Evolutionary conservation across 108 stramenopile species (phyloP), one percentile per base, ranked within the genome.

Genomic region (Pseudonitzschia delicatissima): DNA sequence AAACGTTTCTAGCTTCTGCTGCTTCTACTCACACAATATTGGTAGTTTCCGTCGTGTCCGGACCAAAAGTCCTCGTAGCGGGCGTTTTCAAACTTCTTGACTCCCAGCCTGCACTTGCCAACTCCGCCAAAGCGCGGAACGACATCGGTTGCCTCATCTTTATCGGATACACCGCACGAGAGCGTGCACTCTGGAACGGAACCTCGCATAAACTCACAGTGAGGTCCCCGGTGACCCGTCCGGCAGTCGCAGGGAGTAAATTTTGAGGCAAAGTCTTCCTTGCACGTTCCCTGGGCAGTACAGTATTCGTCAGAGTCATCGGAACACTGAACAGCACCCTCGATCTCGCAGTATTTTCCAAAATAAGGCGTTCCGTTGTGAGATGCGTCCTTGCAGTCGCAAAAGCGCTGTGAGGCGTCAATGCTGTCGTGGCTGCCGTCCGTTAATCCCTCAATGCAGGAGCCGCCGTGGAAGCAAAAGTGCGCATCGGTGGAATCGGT

Each of bases 281-380:
- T 65, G 52, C 83, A 84, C 25, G 50, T 66, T 23, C 78, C 83
- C 15, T 67, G 59, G 35, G 79, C 74, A 0, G 73, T 67, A 51
- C 83, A 84, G 45, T 73, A 7, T 8, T n/a, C 47, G 47, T 7
- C 47, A 6, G 3, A 6, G 47, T 60, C 57, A 4, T 6, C 5
- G 6, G 18, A 60, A 29, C 74, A 76, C 21, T 52, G 57, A 7
- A 39, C 51, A n/a, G 64, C 64, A 3, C 70, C 70, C 42, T 67
- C 67, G 21, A 73, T 40, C 48, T 80, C 79, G 47, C 79, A 80
- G 53, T 67, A 75, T 55, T 80, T 74, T 12, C 79, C 79, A 18
- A 71, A 62, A 40, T 80, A 80, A 1, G 68, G 64, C 2, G 49
- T 23, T 2, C 73, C 79, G 44, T 74, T 66, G 66, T 80, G 64